Percentiles rank a stretch among this genome's conserved stretches.
Evolutionary conservation across 805 yeast genomes (phyloP).

Genomic region (Candida ficus): DNA sequence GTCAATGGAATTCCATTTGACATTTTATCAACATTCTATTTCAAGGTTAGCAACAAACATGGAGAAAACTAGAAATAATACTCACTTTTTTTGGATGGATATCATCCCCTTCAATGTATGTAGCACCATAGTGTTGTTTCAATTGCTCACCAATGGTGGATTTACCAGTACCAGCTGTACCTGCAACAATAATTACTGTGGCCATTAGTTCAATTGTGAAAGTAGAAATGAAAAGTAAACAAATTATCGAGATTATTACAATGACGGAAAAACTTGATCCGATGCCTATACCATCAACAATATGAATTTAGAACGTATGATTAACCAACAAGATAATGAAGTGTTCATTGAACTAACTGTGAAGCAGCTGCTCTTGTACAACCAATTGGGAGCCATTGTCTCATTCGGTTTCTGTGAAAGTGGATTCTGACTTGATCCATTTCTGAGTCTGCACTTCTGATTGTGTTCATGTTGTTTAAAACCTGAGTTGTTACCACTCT

Average conservation of each 20-base stretch:
- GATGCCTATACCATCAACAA: no score
- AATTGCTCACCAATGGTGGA: constrained; percentile 64
- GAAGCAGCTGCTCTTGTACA: not conserved
- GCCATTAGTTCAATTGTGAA: no score
- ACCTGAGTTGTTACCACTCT: constrained; percentile 13
- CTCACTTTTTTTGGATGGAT: constrained; percentile 54
- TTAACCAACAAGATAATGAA: no score
- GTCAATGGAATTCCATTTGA: constrained; percentile 69
- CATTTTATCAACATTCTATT: constrained; percentile 80
- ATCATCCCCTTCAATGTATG: constrained; percentile 81
- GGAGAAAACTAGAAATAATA: not conserved
- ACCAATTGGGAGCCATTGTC: not conserved
- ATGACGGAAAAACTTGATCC: no score
- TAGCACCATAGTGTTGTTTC: constrained; percentile 39
- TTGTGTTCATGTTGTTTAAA: constrained; percentile 9
- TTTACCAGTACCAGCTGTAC: constrained; percentile 97
- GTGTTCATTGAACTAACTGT: not conserved
- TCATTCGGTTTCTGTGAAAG: not conserved
- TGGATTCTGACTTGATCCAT: not conserved
- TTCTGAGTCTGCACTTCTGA: not conserved
- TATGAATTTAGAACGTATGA: no score
- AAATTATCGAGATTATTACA: no score
- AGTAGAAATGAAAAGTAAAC: no score
- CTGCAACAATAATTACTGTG: constrained; percentile 68
- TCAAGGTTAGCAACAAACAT: no score